Conservation (phyloP, 495 filamentous ascomycete genomes). For the Neurospora intermedia region DNA sequence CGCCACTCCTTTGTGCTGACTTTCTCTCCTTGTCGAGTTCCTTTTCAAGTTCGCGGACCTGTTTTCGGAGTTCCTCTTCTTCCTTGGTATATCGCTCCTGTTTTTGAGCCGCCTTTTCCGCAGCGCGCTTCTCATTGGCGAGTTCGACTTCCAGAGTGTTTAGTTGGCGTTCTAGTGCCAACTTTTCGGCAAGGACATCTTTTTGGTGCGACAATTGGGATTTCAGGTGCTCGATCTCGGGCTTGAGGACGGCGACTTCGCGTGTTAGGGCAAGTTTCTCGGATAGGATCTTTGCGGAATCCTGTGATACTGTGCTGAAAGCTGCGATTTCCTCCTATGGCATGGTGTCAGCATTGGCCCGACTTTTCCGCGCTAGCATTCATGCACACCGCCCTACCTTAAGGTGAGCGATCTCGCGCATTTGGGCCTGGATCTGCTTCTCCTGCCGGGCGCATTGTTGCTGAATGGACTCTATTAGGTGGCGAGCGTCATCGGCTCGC, state of each 20-base stretch:
- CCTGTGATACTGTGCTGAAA: conserved; percentile 48
- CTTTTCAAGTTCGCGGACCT: conserved; percentile 38
- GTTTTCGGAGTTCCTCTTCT: conserved; percentile 36
- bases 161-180: conserved; percentile 63
- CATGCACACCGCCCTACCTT: conserved; percentile 39
- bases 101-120: conserved; percentile 48
- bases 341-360: conserved; percentile 8
- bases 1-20: conserved; percentile 18
- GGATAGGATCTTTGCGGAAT: conserved; percentile 57
- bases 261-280: conserved; percentile 67
- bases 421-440: conserved; percentile 42
- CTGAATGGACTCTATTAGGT: conserved; percentile 45
- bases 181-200: conserved; percentile 58
- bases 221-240: conserved; percentile 68
- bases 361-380: neutral
- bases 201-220: conserved; percentile 58
- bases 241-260: conserved; percentile 58
- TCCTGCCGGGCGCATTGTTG: conserved; percentile 47
- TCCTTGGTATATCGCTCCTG: conserved; percentile 29
- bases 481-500: conserved; percentile 43
- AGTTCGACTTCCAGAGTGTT: conserved; percentile 67
- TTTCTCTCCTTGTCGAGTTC: conserved; percentile 42
- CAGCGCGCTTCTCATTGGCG: conserved; percentile 62
- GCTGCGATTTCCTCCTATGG: conserved; percentile 57
- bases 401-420: conserved; percentile 53